phyloP scores from a whole-genome alignment of 176 grass and related monocot species.

The Oryza nivara region DNA sequence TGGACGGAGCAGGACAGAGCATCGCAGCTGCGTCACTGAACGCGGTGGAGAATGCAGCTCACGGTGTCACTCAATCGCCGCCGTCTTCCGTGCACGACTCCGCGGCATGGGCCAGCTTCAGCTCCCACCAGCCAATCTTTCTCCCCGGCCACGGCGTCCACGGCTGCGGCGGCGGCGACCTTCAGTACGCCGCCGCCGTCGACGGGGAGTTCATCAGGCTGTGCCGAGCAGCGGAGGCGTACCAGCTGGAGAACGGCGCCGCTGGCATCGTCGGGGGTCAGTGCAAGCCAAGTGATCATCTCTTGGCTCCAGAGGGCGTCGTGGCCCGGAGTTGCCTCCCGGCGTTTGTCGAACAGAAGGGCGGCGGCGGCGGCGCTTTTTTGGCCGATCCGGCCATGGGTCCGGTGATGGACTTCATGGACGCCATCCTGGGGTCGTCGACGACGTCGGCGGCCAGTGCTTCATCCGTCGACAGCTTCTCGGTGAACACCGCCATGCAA shows the following conservation, averaged over 20 bases:
- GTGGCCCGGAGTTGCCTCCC: slow-evolving; percentile 36
- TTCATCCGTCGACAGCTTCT: slow-evolving; percentile 52
- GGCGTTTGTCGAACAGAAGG: slow-evolving; percentile 45
- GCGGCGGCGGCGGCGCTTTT: slow-evolving; percentile 24
- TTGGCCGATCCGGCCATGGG: slow-evolving; percentile 34
- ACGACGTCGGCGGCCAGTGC: slow-evolving; percentile 56
- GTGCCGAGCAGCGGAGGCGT: slow-evolving; percentile 24
- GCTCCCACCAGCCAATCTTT: slow-evolving; percentile 29
- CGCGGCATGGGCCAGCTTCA: slow-evolving; percentile 38
- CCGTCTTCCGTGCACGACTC: slow-evolving; percentile 30
- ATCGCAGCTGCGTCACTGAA: slow-evolving; percentile 13
- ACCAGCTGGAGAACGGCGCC: slow-evolving; percentile 12
- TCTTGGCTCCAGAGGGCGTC: slow-evolving; percentile 20
- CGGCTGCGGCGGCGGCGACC: background rate
- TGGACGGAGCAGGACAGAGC: slow-evolving; percentile 52
- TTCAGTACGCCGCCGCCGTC: slow-evolving; percentile 48
- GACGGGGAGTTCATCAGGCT: slow-evolving; percentile 49
- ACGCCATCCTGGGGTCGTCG: slow-evolving; percentile 73
- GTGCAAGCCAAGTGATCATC: slow-evolving; percentile 6
- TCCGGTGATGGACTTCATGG: slow-evolving; percentile 68
- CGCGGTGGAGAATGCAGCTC: slow-evolving; percentile 25
- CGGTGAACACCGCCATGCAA: slow-evolving; percentile 48
- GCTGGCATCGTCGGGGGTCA: slow-evolving; percentile 4
- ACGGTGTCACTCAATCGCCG: slow-evolving; percentile 15
- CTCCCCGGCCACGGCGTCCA: slow-evolving; percentile 15